Conservation (phyloP, 805 yeast genomes). For the Metschnikowia gelsemii region DNA sequence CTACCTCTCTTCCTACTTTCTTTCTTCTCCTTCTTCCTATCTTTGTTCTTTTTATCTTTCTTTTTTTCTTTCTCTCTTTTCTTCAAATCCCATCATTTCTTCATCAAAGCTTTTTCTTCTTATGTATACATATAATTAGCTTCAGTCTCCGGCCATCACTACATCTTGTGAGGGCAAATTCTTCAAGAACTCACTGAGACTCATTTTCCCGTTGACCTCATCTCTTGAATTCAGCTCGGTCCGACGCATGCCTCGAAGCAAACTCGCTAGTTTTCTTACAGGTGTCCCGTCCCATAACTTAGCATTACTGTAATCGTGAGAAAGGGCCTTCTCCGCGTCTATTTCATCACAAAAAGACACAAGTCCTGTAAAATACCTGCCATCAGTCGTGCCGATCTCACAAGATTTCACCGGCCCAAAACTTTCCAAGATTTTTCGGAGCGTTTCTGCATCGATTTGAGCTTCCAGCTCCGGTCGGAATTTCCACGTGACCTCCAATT, state of each 20-base stretch:
- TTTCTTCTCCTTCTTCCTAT: no score
- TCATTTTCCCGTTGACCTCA: background rate
- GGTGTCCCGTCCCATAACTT: slow-evolving; percentile 47
- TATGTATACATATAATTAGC: no score
- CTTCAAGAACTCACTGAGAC: background rate
- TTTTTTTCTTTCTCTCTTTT: no score
- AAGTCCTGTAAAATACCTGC: slow-evolving; percentile 38
- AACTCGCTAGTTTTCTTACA: slow-evolving; percentile 46
- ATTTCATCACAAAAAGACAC: slow-evolving; percentile 30
- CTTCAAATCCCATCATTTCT: no score
- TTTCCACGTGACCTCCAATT: slow-evolving; percentile 47
- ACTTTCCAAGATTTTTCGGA: slow-evolving; percentile 42
- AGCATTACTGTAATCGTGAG: slow-evolving; percentile 43
- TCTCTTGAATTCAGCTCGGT: background rate
- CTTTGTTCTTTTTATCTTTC: no score
- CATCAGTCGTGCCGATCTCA: slow-evolving; percentile 9
- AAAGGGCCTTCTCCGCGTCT: slow-evolving; percentile 35
- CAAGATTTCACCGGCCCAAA: slow-evolving; percentile 41
- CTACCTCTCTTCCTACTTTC: no score
- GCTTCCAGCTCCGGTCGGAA: slow-evolving; percentile 35
- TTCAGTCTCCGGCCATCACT: no score
- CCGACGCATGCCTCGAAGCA: slow-evolving; percentile 32
- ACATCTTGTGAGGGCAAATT: background rate
- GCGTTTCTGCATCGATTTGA: slow-evolving; percentile 30
- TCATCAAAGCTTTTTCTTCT: no score